Evolutionary conservation across 805 yeast species (phyloP), one percentile per base, ranked within the genome.

Genomic region (Schizosaccharomyces lindneri): DNA sequence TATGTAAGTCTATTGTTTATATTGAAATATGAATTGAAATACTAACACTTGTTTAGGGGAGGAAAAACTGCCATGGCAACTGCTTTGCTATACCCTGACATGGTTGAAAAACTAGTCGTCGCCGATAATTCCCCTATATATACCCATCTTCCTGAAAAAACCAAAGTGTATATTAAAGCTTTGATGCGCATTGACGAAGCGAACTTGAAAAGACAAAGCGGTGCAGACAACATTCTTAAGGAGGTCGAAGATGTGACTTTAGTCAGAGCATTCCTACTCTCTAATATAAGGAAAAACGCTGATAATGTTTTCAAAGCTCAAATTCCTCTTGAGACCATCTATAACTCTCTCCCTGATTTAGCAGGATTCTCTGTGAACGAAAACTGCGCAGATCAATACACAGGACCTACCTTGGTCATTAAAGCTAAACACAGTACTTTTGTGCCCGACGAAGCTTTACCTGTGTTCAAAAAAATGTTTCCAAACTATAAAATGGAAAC

Each of bases 41-140:
- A 29, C 57, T 51, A 51, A 51, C 57, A 9, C 4, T 4, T n/a
- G 15, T 29, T 4, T 0, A 84, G 86, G 93, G 98, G 98, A 5
- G 98, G 95, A 4, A 89, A 90, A 68, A 79, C 90, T 0, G 96
- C 84, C 5, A 89, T 90, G 97, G 88, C 93, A 0, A 74, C 85
- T 4, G 83, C 87, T 0, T 73, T 93, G 63, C 74, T 87, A 61
- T 60, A 65, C n/a, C 90, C 89, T 0, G 78, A 79, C 0, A 66
- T 82, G 11, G 81, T 82, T 5, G 74, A 79, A 15, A 75, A 81
- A 72, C 67, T 88, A 59, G 79, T 89, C 3, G 74, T 87, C 5
- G 95, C 93, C 5, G 98, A 90, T 68, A 90, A 89, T 69, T 87
- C 96, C 0, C 97, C 98, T 0, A 79, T 87, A 0, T 81, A 81